phyloP scores from a whole-genome alignment of 768 basidiomycete genomes.

The Lactarius psammicola region DNA sequence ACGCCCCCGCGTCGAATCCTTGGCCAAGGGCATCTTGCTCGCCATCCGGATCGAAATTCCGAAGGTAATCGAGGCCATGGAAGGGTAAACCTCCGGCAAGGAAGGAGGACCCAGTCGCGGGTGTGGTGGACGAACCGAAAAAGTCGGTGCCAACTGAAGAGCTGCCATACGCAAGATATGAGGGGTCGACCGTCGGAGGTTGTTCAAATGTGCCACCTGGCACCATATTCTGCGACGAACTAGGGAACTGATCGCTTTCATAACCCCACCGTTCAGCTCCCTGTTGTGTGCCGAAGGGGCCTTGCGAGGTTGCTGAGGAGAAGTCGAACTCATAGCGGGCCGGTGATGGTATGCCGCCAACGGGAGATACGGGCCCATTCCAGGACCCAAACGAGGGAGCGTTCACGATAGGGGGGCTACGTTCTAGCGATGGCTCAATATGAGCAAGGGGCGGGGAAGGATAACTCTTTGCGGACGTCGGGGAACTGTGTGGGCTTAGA shows the following conservation, averaged over 20 bases:
- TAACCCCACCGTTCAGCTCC: constrained; percentile 20
- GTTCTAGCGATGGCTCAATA: constrained; percentile 50
- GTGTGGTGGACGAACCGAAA: constrained; percentile 42
- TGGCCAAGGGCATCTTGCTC: constrained; percentile 50
- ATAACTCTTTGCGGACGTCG: constrained; percentile 61
- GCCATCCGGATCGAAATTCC: constrained; percentile 59
- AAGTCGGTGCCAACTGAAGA: constrained; percentile 28
- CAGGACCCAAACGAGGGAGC: constrained; percentile 39
- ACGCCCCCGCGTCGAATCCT: constrained; percentile 70
- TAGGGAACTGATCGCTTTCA: constrained; percentile 23
- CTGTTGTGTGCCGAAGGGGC: constrained; percentile 12
- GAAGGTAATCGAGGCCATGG: constrained; percentile 78
- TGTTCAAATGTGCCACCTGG: constrained; percentile 16
- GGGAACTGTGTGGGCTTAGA: constrained; percentile 71
- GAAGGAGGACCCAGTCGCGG: constrained; percentile 63
- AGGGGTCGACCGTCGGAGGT: constrained; percentile 27
- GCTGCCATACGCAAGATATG: constrained; percentile 25
- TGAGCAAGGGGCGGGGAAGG: constrained; percentile 66
- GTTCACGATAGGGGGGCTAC: constrained; percentile 52
- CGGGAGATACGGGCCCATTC: constrained; percentile 26
- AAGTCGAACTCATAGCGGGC: constrained; percentile 29
- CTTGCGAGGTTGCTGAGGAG: constrained; percentile 12
- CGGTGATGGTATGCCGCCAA: constrained; percentile 21
- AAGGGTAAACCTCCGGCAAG: constrained; percentile 77
- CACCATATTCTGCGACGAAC: constrained; percentile 13